Percentiles rank a stretch among this genome's conserved stretches.
phyloP scores from a whole-genome alignment of 192 early-diverging fungal genomes.

The Lunasporangiospora selenospora region DNA sequence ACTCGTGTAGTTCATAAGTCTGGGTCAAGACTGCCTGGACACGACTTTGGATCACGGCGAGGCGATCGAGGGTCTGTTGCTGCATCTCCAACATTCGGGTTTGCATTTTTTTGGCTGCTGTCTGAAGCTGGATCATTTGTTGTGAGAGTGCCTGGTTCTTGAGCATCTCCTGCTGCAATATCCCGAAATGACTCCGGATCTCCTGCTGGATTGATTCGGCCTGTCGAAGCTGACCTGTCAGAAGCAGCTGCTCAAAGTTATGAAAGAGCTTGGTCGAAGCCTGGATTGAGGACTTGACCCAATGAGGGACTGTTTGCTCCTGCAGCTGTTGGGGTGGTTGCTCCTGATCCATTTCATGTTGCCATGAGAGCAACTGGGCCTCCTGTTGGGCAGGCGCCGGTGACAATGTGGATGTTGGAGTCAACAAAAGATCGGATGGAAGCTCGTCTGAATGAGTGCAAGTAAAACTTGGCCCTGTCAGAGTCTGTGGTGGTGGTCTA shows the following conservation, averaged over 20 bases:
- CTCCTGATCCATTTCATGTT: too few relatives aligned
- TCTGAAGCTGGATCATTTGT: conserved; percentile 19
- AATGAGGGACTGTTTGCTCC: not conserved
- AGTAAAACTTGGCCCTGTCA: too few relatives aligned
- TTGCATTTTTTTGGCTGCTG: conserved; percentile 18
- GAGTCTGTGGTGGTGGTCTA: too few relatives aligned
- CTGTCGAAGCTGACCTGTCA: conserved; percentile 11
- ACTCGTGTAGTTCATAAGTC: conserved; percentile 32
- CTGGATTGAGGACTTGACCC: conserved; percentile 12
- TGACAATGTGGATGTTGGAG: too few relatives aligned
- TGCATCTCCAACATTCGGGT: conserved; percentile 17
- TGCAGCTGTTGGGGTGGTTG: not conserved
- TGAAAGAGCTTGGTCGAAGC: conserved; percentile 9
- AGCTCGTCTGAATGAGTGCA: too few relatives aligned
- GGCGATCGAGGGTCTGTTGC: conserved; percentile 16
- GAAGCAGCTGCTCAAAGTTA: conserved; percentile 18
- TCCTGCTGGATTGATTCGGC: conserved; percentile 25
- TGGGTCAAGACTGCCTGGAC: conserved; percentile 13
- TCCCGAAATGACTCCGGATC: conserved; percentile 9
- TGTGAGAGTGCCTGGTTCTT: conserved; percentile 15
- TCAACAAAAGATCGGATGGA: too few relatives aligned
- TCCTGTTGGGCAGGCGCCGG: too few relatives aligned
- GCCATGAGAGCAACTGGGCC: too few relatives aligned
- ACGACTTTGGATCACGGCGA: conserved; percentile 15
- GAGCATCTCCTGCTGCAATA: conserved; percentile 9